These are phyloP conservation scores for Cryptosporidium sp. DNA, from an alignment of 169 alveolate species.

Conservation along the genomic window DNA sequence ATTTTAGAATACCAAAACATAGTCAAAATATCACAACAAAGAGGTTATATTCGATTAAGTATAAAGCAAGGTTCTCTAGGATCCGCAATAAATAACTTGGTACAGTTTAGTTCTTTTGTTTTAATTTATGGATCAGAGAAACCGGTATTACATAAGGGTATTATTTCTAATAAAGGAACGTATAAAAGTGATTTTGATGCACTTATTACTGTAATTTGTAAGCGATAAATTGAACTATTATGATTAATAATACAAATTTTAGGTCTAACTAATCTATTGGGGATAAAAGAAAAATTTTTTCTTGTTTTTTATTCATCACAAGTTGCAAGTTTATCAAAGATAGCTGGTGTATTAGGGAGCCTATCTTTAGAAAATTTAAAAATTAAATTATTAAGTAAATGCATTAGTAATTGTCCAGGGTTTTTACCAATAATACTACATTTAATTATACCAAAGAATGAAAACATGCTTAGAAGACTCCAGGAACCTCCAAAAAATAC, in stretches of 20 bases:
- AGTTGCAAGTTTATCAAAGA: constrained; percentile 9
- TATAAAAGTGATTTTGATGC: constrained; percentile 31
- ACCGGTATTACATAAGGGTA: neutral
- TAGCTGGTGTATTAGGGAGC: constrained; percentile 9
- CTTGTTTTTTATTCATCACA: constrained; percentile 25
- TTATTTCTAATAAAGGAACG: neutral
- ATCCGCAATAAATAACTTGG: neutral
- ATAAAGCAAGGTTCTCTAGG: constrained; percentile 29
- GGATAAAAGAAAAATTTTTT: constrained; percentile 26
- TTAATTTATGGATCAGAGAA: constrained; percentile 21
- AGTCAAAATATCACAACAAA: constrained; percentile 47
- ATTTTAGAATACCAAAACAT: constrained; percentile 24
- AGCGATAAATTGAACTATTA: neutral
- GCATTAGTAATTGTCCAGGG: constrained; percentile 40
- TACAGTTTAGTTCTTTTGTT: constrained; percentile 14
- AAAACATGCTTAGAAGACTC: constrained; percentile 8
- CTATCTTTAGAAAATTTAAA: constrained; percentile 14
- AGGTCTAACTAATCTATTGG: constrained; percentile 12
- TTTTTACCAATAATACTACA: constrained; percentile 26
- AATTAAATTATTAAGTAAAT: constrained; percentile 12
- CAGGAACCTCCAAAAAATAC: constrained; percentile 27
- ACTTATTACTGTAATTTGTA: constrained; percentile 21
- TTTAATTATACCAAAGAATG: constrained; percentile 32
- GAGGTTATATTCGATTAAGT: constrained; percentile 34
- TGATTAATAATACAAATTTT: neutral